Evolutionary conservation across 2,329 filamentous ascomycete genomes (phyloP), one percentile per base, ranked within the genome.

Genomic region (Fusarium phyllophilum): DNA sequence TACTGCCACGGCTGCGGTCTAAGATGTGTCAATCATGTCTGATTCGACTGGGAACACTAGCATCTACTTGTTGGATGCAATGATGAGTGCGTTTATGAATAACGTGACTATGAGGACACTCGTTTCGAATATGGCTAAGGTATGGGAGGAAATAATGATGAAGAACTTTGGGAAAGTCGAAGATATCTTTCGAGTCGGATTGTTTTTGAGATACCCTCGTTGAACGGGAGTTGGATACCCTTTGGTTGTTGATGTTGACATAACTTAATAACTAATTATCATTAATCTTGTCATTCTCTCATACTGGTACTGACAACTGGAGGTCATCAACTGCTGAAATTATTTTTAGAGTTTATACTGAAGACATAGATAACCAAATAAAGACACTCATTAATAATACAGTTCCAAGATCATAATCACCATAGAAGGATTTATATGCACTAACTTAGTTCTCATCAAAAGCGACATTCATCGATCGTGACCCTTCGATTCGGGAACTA

Each of bases 201-300:
- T 68, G 45, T 41, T 48, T 56, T 63, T 44, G 33, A 72, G 68
- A 78, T 76, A 75, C 72, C 76, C 72, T 78, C 76, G 12, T 76
- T 69, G 62, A 46, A 55, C 58, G 62, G 70, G 67, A 76, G 56
- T 61, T 55, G 65, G 71, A 77, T 54, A 62, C 62, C 68, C 62
- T 71, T 41, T 36, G 33, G 33, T 33, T 67, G n/a, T 33, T 24
- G 20, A 45, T 60, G 24, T n/a, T 36, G 26, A 29, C 31, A 29
- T 33, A 41, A n/a, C 26, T 11, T 71, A 75, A 77, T 75, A 45
- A 42, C 20, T 76, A 76, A 77, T 76, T 24, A 29, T 31, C 12
- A 34, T 17, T 24, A 3, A 42, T 45, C n/a, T 49, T 8, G 26
- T 44, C 17, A 22, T 9, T n/a, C 36, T 48, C 26, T 57, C 24